A percentile compares a stretch with the other conserved stretches of the same genome.
Conservation (phyloP, 768 basidiomycete species). For the Auricularia auricula-judae region DNA sequence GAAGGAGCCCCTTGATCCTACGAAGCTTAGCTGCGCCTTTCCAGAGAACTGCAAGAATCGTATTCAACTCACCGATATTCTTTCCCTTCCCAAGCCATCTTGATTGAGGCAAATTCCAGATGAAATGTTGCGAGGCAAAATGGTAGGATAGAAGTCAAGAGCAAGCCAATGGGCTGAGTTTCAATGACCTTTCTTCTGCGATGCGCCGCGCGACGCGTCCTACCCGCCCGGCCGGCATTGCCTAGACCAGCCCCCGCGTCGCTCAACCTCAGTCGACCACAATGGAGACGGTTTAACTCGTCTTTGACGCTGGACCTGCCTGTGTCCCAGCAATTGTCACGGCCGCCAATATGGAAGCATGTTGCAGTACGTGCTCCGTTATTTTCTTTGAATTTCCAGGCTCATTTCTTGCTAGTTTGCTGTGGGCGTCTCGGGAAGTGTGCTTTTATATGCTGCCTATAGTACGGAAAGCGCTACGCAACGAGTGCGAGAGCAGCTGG, state of each 20-base stretch:
- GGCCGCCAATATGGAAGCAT: conserved; percentile 42
- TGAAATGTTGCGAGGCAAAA: too few relatives aligned
- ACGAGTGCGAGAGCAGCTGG: neutral
- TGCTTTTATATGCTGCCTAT: neutral
- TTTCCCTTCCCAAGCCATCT: too few relatives aligned
- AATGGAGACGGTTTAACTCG: neutral
- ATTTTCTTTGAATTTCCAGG: too few relatives aligned
- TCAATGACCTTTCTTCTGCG: neutral
- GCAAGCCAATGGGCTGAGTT: neutral
- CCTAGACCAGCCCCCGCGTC: too few relatives aligned
- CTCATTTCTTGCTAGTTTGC: conserved; percentile 6
- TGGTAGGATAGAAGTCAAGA: too few relatives aligned
- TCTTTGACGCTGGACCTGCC: neutral
- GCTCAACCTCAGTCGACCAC: neutral
- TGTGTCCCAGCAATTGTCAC: neutral
- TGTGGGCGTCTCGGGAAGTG: conserved; percentile 8
- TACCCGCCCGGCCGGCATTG: neutral
- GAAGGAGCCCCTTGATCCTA: too few relatives aligned
- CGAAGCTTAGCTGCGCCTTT: too few relatives aligned
- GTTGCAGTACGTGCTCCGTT: conserved; percentile 31
- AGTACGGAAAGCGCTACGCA: neutral
- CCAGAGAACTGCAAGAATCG: too few relatives aligned
- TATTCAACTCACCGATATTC: too few relatives aligned
- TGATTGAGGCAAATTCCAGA: too few relatives aligned
- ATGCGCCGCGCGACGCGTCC: neutral